These are phyloP conservation scores for Rhizopogon roseolus DNA, from an alignment of 768 basidiomycete genomes.

Conservation along the genomic window DNA sequence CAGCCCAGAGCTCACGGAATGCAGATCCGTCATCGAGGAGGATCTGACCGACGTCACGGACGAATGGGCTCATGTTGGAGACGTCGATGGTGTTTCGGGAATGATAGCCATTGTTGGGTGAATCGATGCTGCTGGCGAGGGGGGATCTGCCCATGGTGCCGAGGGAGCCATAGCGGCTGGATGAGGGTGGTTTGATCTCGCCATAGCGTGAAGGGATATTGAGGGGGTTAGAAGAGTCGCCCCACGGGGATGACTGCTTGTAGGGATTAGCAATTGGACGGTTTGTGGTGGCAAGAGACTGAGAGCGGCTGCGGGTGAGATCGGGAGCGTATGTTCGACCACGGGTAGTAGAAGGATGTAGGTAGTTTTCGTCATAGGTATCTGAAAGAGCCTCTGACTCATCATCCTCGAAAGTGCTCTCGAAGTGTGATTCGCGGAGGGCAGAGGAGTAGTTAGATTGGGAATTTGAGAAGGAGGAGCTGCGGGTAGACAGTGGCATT, in stretches of 20 bases:
- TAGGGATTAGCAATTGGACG: slow-evolving; percentile 52
- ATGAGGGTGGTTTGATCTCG: slow-evolving; percentile 58
- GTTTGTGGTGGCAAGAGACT: slow-evolving; percentile 60
- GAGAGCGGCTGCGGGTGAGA: slow-evolving; percentile 68
- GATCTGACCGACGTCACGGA: slow-evolving; percentile 79
- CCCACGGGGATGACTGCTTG: slow-evolving; percentile 45
- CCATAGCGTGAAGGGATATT: slow-evolving; percentile 55
- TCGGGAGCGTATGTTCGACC: slow-evolving; percentile 62
- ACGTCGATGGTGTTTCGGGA: slow-evolving; percentile 43
- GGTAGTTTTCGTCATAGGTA: slow-evolving; percentile 54
- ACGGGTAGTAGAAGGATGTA: slow-evolving; percentile 44
- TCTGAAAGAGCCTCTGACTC: slow-evolving; percentile 64
- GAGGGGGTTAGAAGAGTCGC: slow-evolving; percentile 54
- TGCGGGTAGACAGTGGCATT: slow-evolving; percentile 60
- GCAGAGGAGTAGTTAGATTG: slow-evolving; percentile 56
- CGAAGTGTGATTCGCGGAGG: slow-evolving; percentile 65
- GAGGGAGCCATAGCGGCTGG: slow-evolving; percentile 61
- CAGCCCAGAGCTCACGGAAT: slow-evolving; percentile 71
- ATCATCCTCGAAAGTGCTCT: slow-evolving; percentile 80
- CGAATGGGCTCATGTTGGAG: slow-evolving; percentile 82
- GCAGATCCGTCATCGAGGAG: slow-evolving; percentile 69
- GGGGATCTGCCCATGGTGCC: slow-evolving; percentile 54
- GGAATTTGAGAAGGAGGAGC: slow-evolving; percentile 62
- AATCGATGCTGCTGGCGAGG: slow-evolving; percentile 46
- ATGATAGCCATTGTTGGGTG: slow-evolving; percentile 45